Base-by-base conservation (phyloP, 2,329 filamentous ascomycete genomes). In the Hymenoscyphus fraxineus region DNA sequence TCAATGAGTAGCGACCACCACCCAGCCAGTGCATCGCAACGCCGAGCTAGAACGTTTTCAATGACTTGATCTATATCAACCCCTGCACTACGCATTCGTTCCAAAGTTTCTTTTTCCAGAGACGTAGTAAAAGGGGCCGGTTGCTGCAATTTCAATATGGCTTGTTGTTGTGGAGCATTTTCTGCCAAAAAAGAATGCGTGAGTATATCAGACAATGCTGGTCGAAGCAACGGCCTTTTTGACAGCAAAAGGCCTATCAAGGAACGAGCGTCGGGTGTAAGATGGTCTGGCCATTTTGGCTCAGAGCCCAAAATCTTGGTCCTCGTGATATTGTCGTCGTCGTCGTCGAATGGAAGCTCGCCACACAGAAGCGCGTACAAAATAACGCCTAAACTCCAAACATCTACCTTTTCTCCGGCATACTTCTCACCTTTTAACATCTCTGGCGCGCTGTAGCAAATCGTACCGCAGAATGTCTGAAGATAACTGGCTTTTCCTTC, bases 401-500 rank as follows among this genome's bases (percentile, higher is more conserved):
- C 93, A 74, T 99, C 95, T 59, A 99, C 94, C 80, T 97, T 98
- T 80, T 97, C 93, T 32, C 93, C 94, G 0, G 93, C 95, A 75
- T 99, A 99, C 77, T 96, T 98, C 77, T 99, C 95, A 47, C 93
- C 95, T 77, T 95, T 97, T 51, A 99, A 83, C 95, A 99, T 99
- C 78, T 99, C 95, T 1, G 95, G 95, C 2, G 95, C 95, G 62
- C 93, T 97, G 78, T 99, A 99, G 79, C 94, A 98, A 67, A 99
- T 89, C 0, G 95, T 99, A 5, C 95, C 95, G 76, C 95, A 99
- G 78, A 97, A 99, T 1, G 95, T 99, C 77, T 98, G 94, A 63
- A 99, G 80, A 74, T 98, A 94, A 76, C 93, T 98, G 38, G 92
- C 86, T 72, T 96, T 93, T 66, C 94, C 94, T 77, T 97, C 93